A percentile compares a stretch with the other conserved stretches of the same genome.
These are phyloP conservation scores for Colletotrichum musae DNA, from an alignment of 2,329 filamentous ascomycete genomes.

Conservation along the genomic window DNA sequence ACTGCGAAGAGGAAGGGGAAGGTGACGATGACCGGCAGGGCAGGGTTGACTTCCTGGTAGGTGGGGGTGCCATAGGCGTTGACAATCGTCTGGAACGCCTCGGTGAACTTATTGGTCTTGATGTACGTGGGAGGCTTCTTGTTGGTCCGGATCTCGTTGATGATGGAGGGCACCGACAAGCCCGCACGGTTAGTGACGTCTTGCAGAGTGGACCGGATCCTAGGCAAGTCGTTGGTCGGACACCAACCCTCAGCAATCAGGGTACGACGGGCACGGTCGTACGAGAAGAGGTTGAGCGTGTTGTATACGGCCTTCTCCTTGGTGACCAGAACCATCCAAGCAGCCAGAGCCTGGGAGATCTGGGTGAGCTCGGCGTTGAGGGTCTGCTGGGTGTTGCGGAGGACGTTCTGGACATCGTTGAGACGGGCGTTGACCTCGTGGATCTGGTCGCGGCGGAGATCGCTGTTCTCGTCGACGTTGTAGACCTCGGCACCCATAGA, in stretches of 20 bases:
- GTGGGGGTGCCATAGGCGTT: conserved; percentile 98
- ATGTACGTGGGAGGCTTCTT: conserved; percentile 98
- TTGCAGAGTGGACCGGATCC: conserved; percentile 93
- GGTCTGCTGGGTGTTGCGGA: conserved; percentile 95
- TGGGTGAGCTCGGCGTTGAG: conserved; percentile 93
- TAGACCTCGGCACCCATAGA: conserved; percentile 96
- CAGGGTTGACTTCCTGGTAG: conserved; percentile 97
- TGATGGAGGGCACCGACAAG: conserved; percentile 96
- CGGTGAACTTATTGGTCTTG: conserved; percentile 98
- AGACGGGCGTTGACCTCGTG: conserved; percentile 97
- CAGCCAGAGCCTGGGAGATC: conserved; percentile 91
- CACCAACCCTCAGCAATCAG: conserved; percentile 98
- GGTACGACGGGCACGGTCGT: conserved; percentile 94
- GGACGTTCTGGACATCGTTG: conserved; percentile 90
- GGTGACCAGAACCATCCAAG: conserved; percentile 97
- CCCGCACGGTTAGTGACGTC: conserved; percentile 97
- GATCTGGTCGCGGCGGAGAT: conserved; percentile 94
- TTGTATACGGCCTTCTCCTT: conserved; percentile 99
- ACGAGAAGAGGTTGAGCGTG: conserved; percentile 95
- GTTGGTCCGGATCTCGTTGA: conserved; percentile 97
- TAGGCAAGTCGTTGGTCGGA: conserved; percentile 88
- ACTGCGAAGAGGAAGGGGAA: conserved; percentile 99
- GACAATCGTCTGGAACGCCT: conserved; percentile 98
- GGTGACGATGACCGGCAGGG: conserved; percentile 93
- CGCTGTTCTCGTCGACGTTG: conserved; percentile 97